Base-by-base conservation (phyloP, 805 yeast species). In the Ogataea dorogensis region DNA sequence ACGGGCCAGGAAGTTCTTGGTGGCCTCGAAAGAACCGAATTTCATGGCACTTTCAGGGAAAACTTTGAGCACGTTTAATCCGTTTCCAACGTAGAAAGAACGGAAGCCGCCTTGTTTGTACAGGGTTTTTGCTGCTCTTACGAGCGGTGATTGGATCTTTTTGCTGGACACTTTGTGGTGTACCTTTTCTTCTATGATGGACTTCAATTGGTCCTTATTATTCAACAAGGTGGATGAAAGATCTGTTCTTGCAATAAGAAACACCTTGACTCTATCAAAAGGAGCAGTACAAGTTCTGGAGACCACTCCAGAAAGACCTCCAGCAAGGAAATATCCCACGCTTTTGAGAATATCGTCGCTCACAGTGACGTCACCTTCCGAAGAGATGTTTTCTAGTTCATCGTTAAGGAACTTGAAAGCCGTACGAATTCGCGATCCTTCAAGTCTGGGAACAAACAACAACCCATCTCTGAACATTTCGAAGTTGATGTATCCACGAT, bases 21-120 rank as follows among this genome's bases (percentile, higher is more conserved):
- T 96, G 46, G 98, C 98, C 98, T 61, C 99, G 77, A 49, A 93
- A 93, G 5, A 98, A 98, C 63, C 86, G 86, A 43, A 96, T 95
- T 11, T 89, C 89, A 35, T 87, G 74, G 86, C 82, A 44, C 91
- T 95, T 19, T 98, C 99, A n/a, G 93, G 79, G 56, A 93, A 93
- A 63, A 59, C 5, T 97, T 84, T 86, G 44, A 89, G 77, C 77
- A 87, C 98, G 11, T 89, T 84, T 5, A 81, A 68, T 53, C 87
- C 94, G 56, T 93, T 98, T 42, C 98, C 98, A 58, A 93, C 95
- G 59, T 93, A 93, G 56, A 93, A 93, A 0, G 93, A 81, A 38
- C 74, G 72, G 4, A 88, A 37, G 0, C 98, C 98, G 17, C 96
- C 97, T 61, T 85, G 93, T 50, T 75, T 76, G 72, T 89, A 93